phyloP scores from a whole-genome alignment of 1,139 yeast species.

The Saccharomycopsis crataegensis region DNA sequence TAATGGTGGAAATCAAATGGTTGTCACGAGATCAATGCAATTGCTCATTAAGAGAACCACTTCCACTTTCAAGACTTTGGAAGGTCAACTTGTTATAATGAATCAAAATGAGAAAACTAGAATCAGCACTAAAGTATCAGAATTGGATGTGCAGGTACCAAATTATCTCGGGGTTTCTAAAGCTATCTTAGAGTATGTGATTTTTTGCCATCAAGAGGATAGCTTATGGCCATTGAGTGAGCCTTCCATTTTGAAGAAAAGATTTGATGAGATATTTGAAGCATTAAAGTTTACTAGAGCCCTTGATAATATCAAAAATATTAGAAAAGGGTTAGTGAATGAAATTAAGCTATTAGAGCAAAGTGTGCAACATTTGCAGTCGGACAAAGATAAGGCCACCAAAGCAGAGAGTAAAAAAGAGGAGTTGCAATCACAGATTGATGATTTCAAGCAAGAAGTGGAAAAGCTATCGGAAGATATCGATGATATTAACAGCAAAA shows the following conservation, averaged over 20 bases:
- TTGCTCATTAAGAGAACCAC: slow-evolving; percentile 53
- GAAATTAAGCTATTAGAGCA: slow-evolving; percentile 74
- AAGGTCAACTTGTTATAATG: slow-evolving; percentile 73
- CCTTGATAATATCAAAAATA: slow-evolving; percentile 64
- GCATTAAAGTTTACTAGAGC: slow-evolving; percentile 92
- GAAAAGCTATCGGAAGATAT: slow-evolving; percentile 43
- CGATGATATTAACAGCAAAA: slow-evolving; percentile 45
- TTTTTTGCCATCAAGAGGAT: slow-evolving; percentile 97
- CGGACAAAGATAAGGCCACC: slow-evolving; percentile 68
- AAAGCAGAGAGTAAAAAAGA: slow-evolving; percentile 45
- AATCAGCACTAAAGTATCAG: slow-evolving; percentile 76
- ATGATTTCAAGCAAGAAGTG: slow-evolving; percentile 39
- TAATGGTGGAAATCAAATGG: slow-evolving; percentile 70
- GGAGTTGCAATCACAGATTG: slow-evolving; percentile 38
- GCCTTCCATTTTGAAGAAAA: slow-evolving; percentile 78
- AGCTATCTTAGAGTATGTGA: slow-evolving; percentile 84
- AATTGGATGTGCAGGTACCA: slow-evolving; percentile 78
- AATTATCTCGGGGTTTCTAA: slow-evolving; percentile 78
- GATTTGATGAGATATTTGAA: slow-evolving; percentile 94
- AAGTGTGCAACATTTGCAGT: slow-evolving; percentile 37
- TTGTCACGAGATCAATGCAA: slow-evolving; percentile 80
- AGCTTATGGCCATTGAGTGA: slow-evolving; percentile 95
- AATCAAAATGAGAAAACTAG: slow-evolving; percentile 55
- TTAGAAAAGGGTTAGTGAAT: slow-evolving; percentile 68
- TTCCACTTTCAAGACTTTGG: slow-evolving; percentile 80